Evolutionary conservation across 768 basidiomycete species (phyloP).

Genomic region (Multifurca ochricompacta): DNA sequence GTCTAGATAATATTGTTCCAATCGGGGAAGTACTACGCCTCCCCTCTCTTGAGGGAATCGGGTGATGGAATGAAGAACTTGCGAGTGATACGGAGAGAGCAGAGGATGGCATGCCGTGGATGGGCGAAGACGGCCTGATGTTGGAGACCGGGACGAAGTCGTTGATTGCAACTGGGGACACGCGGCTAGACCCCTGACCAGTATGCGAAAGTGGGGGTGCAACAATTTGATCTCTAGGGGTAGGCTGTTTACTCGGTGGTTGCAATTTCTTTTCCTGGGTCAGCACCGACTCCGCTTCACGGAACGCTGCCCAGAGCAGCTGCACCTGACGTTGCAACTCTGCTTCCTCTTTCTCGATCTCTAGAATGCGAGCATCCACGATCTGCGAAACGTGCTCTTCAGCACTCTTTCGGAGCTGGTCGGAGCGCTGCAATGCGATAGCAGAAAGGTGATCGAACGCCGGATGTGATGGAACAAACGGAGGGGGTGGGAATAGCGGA

Average conservation of each 20-base stretch:
- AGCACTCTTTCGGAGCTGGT: conserved; percentile 44
- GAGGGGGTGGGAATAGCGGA: conserved; percentile 64
- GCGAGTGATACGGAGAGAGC: conserved; percentile 66
- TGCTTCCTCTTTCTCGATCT: conserved; percentile 49
- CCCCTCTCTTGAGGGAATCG: conserved; percentile 30
- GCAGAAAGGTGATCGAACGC: conserved; percentile 59
- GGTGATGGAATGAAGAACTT: conserved; percentile 49
- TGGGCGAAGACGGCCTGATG: conserved; percentile 33
- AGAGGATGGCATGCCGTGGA: conserved; percentile 36
- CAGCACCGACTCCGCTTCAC: conserved; percentile 37
- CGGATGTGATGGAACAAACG: conserved; percentile 69
- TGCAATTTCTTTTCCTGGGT: conserved; percentile 33
- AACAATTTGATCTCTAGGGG: not conserved
- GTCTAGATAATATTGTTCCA: conserved; percentile 5
- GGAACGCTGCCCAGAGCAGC: conserved; percentile 52
- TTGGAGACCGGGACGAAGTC: conserved; percentile 48
- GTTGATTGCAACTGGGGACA: conserved; percentile 35
- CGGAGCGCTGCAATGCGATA: conserved; percentile 47
- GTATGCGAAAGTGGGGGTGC: not conserved
- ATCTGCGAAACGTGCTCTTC: conserved; percentile 51
- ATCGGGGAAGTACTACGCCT: conserved; percentile 15
- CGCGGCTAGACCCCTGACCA: not conserved
- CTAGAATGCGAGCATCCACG: conserved; percentile 44
- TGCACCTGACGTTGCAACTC: conserved; percentile 52
- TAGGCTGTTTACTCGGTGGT: conserved; percentile 10